Evolutionary conservation across 2,329 filamentous ascomycete genomes (phyloP), one percentile per base, ranked within the genome.

Genomic region (Colletotrichum falcatum): DNA sequence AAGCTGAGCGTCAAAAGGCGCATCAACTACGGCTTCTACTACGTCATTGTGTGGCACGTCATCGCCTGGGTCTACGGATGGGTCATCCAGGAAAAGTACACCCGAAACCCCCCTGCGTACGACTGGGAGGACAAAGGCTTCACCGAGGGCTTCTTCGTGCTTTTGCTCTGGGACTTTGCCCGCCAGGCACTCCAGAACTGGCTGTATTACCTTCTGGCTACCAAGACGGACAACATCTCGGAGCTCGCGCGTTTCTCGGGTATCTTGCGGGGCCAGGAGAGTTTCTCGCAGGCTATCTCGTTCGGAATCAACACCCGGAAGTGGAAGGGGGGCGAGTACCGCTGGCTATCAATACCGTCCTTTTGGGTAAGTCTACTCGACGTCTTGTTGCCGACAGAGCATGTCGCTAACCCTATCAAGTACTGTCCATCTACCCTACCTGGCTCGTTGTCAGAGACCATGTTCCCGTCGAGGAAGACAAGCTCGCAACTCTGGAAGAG

Each of bases 121-220:
- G 83, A 85, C 63, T 85, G 83, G 80, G 74, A 77, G 1, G 79
- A 79, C 39, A 76, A 79, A 28, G 84, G 84, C 0, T 86, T 85
- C 23, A 77, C 79, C 0, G 80, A 85, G 66, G 84, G 83, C 0
- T 82, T 85, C 67, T 86, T 86, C 60, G 84, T 86, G 3, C 71
- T 86, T 1, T 76, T 85, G 0, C 78, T 86, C 0, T 86, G 84
- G 85, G 79, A 81, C 9, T 87, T 88, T 72, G 79, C 85, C 2
- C 79, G 85, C 2, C 86, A 89, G 74, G 79, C 84, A 0, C 75
- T 87, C 26, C 86, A 88, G 74, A 88, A 87, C 64, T 88, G 85
- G 84, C 78, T 88, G 0, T 88, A 88, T 72, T 88, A 88, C 73
- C 78, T 89, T 23, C 77, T 89, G 1, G 84, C 86, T 0, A 87